phyloP scores from a whole-genome alignment of 2,329 filamentous ascomycete genomes.

The Cordyceps militaris region DNA sequence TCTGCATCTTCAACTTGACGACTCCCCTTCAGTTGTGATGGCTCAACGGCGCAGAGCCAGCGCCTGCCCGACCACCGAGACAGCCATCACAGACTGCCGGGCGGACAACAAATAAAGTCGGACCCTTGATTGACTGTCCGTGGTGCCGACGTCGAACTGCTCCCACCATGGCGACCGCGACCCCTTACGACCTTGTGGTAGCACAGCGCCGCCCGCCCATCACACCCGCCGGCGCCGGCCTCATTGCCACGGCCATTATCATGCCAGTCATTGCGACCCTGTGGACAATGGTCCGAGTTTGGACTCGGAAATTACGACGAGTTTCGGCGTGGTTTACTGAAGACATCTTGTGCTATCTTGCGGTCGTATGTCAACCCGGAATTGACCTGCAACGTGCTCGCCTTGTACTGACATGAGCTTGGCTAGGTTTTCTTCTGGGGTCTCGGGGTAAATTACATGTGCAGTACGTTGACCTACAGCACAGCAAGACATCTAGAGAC shows the following conservation, averaged over 20 bases:
- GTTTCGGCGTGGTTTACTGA: constrained; percentile 13
- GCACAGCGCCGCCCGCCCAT: constrained; percentile 12
- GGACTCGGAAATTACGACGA: constrained; percentile 14
- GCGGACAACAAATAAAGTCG: background rate
- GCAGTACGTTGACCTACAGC: constrained; percentile 11
- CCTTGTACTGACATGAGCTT: background rate
- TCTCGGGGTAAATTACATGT: constrained; percentile 14
- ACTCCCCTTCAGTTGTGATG: background rate
- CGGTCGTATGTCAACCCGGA: constrained; percentile 10
- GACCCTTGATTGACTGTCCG: background rate
- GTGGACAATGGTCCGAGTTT: constrained; percentile 16
- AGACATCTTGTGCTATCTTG: constrained; percentile 16
- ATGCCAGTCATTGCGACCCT: constrained; percentile 15
- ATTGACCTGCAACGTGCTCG: background rate
- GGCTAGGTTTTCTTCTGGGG: constrained; percentile 15
- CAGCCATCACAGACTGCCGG: background rate
- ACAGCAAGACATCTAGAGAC: background rate
- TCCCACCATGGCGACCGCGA: background rate
- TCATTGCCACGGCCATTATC: constrained; percentile 14
- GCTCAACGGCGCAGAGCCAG: background rate
- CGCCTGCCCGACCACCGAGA: background rate
- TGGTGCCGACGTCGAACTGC: background rate
- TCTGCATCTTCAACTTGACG: background rate
- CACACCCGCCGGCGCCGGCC: constrained; percentile 7
- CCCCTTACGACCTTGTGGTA: background rate